phyloP scores from a whole-genome alignment of 2,329 filamentous ascomycete genomes.

The Penicillium olsonii region DNA sequence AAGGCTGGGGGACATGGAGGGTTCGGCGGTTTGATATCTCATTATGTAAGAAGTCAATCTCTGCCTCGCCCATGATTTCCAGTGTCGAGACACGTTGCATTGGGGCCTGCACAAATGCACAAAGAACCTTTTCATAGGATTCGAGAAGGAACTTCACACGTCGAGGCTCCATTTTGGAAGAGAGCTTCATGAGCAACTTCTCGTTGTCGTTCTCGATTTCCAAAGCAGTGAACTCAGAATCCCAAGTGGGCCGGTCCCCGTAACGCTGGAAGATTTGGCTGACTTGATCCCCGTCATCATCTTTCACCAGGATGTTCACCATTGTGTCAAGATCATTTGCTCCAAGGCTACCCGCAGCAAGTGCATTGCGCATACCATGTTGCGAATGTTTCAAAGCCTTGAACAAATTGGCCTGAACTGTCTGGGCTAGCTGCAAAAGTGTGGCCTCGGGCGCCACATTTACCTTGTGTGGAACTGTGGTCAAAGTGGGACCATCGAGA shows the following conservation, averaged over 20 bases:
- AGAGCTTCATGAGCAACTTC: neutral
- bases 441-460: constrained; percentile 3
- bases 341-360: neutral
- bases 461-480: constrained; percentile 9
- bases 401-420: constrained; percentile 5
- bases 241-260: constrained; percentile 3
- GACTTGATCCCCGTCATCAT: neutral
- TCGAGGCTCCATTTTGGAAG: constrained; percentile 1
- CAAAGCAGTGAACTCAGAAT: constrained; percentile 1
- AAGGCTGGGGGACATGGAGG: constrained; percentile 1
- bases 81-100: neutral
- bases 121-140: neutral
- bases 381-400: constrained; percentile 4
- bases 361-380: constrained; percentile 6
- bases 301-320: constrained; percentile 11
- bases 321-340: constrained; percentile 7
- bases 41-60: neutral
- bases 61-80: neutral
- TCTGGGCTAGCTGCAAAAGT: constrained; percentile 1
- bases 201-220: constrained; percentile 1
- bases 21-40: neutral
- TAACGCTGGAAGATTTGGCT: neutral
- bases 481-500: constrained; percentile 11
- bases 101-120: neutral
- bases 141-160: constrained; percentile 1